Base-by-base conservation (phyloP, 768 basidiomycete genomes). In the Lactifluus piperatus region DNA sequence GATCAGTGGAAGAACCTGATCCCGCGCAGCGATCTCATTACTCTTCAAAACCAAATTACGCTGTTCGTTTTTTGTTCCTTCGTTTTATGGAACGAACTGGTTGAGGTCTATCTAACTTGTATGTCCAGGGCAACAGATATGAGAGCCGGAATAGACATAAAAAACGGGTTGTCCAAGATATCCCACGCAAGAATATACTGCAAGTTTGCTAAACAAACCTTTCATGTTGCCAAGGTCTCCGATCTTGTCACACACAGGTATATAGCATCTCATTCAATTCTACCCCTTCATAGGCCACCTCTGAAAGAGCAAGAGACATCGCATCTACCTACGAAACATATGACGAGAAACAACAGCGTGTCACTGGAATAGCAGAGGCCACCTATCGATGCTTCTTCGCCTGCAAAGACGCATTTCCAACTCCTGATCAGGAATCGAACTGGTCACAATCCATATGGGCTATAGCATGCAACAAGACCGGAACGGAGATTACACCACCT, bases 371-470 rank as follows among this genome's bases (percentile, higher is more conserved):
- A 24, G 50, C 54, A 1, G 43, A 61, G 36, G 50, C 60, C n/a
- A 52, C 26, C 43, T 56, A 56, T 44, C 54, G 60, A 29, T 56
- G 49, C 18, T 56, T 52, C 37, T 43, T 61, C 44, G 45, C 54
- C 37, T 56, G 34, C 29, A 61, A 26, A 29, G 54, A 61, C 20
- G 44, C 50, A 32, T 61, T 61, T 22, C 60, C 60, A 34, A 56
- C 49, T 14, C 49, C 54, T 22, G 60, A 61, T 22, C 49, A 51
- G 30, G 55, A 56, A 30, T 16, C 13, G 8, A 41, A 11, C 18
- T 61, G 60, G 60, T 22, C 10, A 16, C 27, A 13, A 20, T 54
- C 54, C 20, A 44, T 56, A 11, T 60, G 59, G 59, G 27, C 45
- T 3, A 51, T 56, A 44, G 54, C 59, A 30, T 60, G 59, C 36